phyloP scores from a whole-genome alignment of 768 basidiomycete species.

The Tylopilus sp. region DNA sequence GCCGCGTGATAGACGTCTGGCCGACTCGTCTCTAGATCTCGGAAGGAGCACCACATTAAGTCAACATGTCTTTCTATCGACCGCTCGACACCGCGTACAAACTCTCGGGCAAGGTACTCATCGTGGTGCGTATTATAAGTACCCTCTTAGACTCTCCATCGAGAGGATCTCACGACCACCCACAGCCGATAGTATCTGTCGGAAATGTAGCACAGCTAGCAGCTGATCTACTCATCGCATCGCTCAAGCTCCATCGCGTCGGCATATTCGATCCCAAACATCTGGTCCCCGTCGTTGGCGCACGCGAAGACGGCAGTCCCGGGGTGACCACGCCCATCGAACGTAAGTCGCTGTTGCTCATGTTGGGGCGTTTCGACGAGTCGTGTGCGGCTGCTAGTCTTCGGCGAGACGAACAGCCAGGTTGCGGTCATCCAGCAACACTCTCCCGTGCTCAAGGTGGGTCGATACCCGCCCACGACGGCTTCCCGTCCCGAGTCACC shows the following conservation, averaged over 20 bases:
- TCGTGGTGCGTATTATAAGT: constrained; percentile 30
- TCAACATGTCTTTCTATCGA: constrained; percentile 31
- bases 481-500: constrained; percentile 1
- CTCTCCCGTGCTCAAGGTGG: constrained; percentile 74
- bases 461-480: constrained; percentile 4
- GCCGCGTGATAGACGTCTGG: constrained; percentile 29
- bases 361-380: background rate
- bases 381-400: constrained; percentile 47
- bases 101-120: constrained; percentile 27
- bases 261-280: constrained; percentile 62
- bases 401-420: constrained; percentile 46
- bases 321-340: constrained; percentile 76
- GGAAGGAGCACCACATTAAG: too few relatives aligned
- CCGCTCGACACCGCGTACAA: constrained; percentile 22
- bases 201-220: constrained; percentile 83
- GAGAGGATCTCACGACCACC: constrained; percentile 6
- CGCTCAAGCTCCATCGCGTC: constrained; percentile 55
- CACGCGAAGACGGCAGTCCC: constrained; percentile 54
- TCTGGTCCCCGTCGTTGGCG: constrained; percentile 70
- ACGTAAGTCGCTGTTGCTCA: constrained; percentile 42
- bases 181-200: constrained; percentile 69
- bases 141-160: background rate
- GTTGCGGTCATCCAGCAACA: constrained; percentile 74
- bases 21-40: too few relatives aligned
- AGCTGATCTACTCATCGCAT: constrained; percentile 68